Percentiles rank a stretch among this genome's conserved stretches.
Evolutionary conservation across 305 asterid genomes (phyloP).

Genomic region (Fraxinus sp.): DNA sequence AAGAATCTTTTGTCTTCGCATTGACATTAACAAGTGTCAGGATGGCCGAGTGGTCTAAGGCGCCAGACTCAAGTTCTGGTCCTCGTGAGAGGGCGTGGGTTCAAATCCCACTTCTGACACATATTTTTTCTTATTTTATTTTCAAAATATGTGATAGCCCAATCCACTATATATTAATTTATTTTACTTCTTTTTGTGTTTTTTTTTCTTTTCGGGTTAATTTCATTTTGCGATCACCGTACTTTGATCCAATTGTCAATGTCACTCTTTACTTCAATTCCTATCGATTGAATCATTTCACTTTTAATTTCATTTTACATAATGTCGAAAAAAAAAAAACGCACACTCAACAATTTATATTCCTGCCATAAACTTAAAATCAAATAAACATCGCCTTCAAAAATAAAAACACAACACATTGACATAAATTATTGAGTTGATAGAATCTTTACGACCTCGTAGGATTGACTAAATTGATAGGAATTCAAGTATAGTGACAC

Average conservation of each 20-base stretch:
- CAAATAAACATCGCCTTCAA: not conserved
- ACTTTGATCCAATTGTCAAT: not conserved
- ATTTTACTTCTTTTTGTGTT: not conserved
- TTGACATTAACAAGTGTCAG: conserved; percentile 33
- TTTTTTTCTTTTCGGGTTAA: not conserved
- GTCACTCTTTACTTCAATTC: not conserved
- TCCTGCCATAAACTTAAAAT: not conserved
- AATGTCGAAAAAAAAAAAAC: not conserved
- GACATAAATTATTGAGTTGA: not conserved
- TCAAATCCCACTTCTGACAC: conserved; percentile 49
- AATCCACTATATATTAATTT: not conserved
- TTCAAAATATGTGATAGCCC: no score
- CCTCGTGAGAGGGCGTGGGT: conserved; percentile 67
- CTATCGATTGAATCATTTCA: not conserved
- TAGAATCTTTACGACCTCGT: not conserved
- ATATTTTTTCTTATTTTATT: no score
- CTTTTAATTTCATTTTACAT: no score
- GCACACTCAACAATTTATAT: not conserved
- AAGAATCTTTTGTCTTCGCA: no score
- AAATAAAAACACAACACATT: not conserved
- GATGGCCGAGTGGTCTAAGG: conserved; percentile 88
- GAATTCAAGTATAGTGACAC: not conserved
- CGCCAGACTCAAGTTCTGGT: conserved; percentile 85
- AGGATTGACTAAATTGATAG: not conserved
- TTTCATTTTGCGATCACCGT: not conserved